These are phyloP conservation scores for Hortiboletus flavorubellus DNA, from an alignment of 768 basidiomycete species.

Conservation along the genomic window DNA sequence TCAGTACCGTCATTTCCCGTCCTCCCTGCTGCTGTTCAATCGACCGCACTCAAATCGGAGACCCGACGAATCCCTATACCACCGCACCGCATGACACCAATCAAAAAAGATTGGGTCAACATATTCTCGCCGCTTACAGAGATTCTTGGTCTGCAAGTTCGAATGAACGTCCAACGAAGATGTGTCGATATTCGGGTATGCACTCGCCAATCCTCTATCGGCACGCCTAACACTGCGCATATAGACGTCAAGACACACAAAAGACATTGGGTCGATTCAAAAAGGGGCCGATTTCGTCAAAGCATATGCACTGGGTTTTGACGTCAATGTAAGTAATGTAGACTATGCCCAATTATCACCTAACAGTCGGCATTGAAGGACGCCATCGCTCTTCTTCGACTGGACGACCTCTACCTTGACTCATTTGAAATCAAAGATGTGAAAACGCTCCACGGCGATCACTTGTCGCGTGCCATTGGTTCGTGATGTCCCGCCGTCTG, in stretches of 20 bases:
- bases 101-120: constrained; percentile 95
- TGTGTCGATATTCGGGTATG: constrained; percentile 91
- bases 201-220: constrained; percentile 5
- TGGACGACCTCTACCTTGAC: constrained; percentile 97
- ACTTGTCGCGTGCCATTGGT: constrained; percentile 97
- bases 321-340: constrained; percentile 72
- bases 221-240: constrained; percentile 2
- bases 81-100: constrained; percentile 94
- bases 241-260: constrained; percentile 93
- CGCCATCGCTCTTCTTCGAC: constrained; percentile 87
- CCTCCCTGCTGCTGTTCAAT: constrained; percentile 54
- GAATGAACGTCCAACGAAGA: constrained; percentile 92
- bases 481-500: constrained; percentile 10
- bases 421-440: constrained; percentile 99
- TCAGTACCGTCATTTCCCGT: constrained; percentile 68
- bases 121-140: constrained; percentile 95
- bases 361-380: constrained; percentile 52
- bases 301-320: constrained; percentile 92
- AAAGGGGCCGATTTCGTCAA: constrained; percentile 98
- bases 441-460: constrained; percentile 96
- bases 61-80: constrained; percentile 88
- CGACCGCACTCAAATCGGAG: constrained; percentile 67
- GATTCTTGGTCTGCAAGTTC: constrained; percentile 89
- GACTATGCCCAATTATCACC: background rate
- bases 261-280: constrained; percentile 89